Percentiles rank a stretch among this genome's conserved stretches.
phyloP scores from a whole-genome alignment of 331 rosid genomes.

The Quercus lobata region DNA sequence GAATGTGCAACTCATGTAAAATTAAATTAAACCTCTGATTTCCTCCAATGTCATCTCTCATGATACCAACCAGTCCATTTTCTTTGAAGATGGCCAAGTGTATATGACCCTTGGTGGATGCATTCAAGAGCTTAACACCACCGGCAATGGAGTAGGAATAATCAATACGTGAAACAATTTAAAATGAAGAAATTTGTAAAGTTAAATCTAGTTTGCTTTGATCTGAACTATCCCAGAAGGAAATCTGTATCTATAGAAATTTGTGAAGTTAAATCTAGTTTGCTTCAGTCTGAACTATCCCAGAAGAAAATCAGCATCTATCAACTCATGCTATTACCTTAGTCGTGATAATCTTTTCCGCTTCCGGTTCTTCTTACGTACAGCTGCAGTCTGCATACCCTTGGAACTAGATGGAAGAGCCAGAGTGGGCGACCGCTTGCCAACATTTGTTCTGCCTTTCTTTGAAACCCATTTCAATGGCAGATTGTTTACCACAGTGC shows the following conservation, averaged over 20 bases:
- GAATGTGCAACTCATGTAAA: not conserved
- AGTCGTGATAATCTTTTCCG: slow-evolving; percentile 75
- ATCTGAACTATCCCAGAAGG: not conserved
- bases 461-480: slow-evolving; percentile 84
- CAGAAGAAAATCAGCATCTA: not conserved
- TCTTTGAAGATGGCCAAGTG: slow-evolving; percentile 4
- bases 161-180: not conserved
- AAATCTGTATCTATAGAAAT: not conserved
- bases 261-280: not conserved
- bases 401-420: slow-evolving; percentile 29
- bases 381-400: slow-evolving; percentile 24
- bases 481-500: slow-evolving; percentile 63
- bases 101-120: slow-evolving; percentile 4
- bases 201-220: slow-evolving; percentile 4
- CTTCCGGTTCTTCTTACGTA: slow-evolving; percentile 52
- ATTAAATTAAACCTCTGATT: not conserved
- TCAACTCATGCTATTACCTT: slow-evolving; percentile 30
- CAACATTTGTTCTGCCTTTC: slow-evolving; percentile 59
- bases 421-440: slow-evolving; percentile 45
- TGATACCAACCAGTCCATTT: not conserved
- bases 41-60: not conserved
- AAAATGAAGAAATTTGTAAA: not conserved
- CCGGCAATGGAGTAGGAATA: not conserved
- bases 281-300: slow-evolving; percentile 17
- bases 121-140: not conserved